Percentiles rank a stretch among this genome's conserved stretches.
These are phyloP conservation scores for Penicillium manginii DNA, from an alignment of 495 filamentous ascomycete genomes.

Conservation along the genomic window DNA sequence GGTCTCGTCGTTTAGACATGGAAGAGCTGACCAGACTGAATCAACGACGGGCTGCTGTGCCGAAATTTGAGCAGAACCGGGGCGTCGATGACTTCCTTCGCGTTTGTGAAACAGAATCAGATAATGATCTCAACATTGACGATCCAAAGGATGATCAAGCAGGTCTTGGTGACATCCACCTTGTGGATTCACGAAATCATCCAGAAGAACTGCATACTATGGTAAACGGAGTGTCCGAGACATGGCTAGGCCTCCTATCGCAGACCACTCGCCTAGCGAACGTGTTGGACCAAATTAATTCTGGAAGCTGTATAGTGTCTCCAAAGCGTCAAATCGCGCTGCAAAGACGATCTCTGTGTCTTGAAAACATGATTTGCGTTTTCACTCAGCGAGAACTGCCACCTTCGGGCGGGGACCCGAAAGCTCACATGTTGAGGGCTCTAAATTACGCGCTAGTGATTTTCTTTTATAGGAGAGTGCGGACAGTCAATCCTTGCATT, in stretches of 20 bases:
- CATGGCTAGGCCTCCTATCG: constrained; percentile 40
- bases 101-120: constrained; percentile 31
- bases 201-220: constrained; percentile 34
- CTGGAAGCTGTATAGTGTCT: constrained; percentile 13
- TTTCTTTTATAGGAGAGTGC: constrained; percentile 39
- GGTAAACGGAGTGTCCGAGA: constrained; percentile 40
- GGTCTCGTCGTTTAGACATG: background rate
- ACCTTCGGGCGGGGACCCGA: constrained; percentile 15
- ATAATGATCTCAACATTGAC: constrained; percentile 40
- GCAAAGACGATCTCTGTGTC: constrained; percentile 31
- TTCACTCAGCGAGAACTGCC: constrained; percentile 16
- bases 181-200: constrained; percentile 36
- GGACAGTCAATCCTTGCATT: constrained; percentile 32
- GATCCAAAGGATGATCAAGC: constrained; percentile 34
- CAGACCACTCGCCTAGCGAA: constrained; percentile 41
- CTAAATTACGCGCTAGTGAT: constrained; percentile 36
- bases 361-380: constrained; percentile 41
- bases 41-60: background rate
- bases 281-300: constrained; percentile 31
- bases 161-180: constrained; percentile 35
- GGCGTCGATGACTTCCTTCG: constrained; percentile 40
- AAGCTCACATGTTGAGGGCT: constrained; percentile 31
- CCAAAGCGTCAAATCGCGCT: constrained; percentile 31
- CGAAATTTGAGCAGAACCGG: constrained; percentile 15
- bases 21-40: background rate